Base-by-base conservation (phyloP, 345 rosid genomes). In the Acer campestre region DNA sequence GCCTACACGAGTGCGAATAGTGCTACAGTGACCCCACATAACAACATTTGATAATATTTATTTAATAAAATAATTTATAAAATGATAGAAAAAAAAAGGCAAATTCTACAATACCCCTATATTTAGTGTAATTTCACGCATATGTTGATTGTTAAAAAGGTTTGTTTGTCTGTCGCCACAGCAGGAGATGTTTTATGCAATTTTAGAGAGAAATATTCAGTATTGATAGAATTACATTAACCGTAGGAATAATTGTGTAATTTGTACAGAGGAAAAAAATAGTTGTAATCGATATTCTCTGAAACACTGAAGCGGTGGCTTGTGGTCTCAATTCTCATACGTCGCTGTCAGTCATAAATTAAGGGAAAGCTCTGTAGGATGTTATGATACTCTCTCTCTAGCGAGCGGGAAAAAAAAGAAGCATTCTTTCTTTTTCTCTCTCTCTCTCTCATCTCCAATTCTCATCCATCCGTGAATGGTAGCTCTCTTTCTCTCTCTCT, bases 261-360 rank as follows among this genome's bases (percentile, higher is more conserved):
- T 35, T 35, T 35, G 38, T 35, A 35, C 38, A 35, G 4, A 35
- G 38, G 38, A 35, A 35, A 35, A 35, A 35, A 35, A 8, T 71
- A 22, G 22, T 16, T 27, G 27, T 29, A 46, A 42, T 27, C 29
- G 82, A 74, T 53, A 78, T 74, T 68, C 71, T 74, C 75, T 59
- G 76, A n/a, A 75, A 35, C 66, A 55, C 78, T 61, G 66, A 38
- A 69, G 79, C 73, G 80, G 71, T 74, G 74, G 82, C 71, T 81
- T 58, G 82, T 80, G 79, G 78, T 87, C 88, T 51, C 42, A 73
- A 61, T 73, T 74, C 49, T 83, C 86, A 83, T 74, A 71, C 71
- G 87, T 88, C 87, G 65, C 86, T 83, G 80, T 88, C 90, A 83
- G 84, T 86, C 86, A 82, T 83, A 78, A 78, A 83, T 74, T 73